Conservation (phyloP, 768 basidiomycete species). For the Calvatia gigantea region DNA sequence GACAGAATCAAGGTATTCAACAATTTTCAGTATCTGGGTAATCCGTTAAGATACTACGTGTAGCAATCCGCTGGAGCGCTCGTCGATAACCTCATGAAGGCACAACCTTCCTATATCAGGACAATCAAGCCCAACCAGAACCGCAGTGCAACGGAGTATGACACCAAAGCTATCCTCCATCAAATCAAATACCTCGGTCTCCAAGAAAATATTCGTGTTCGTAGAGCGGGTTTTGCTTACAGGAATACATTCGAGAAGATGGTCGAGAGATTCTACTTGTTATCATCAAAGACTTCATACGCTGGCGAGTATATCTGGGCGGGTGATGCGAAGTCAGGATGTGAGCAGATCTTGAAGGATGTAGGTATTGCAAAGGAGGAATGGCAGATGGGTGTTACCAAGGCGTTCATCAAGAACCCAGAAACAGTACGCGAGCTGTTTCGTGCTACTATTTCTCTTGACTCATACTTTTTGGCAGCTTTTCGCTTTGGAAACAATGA, state of each 20-base stretch:
- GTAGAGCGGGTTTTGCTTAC: slow-evolving; percentile 97
- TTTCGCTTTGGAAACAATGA: slow-evolving; percentile 97
- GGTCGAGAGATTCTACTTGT: slow-evolving; percentile 95
- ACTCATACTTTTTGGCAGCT: slow-evolving; percentile 47
- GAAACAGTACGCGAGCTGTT: slow-evolving; percentile 67
- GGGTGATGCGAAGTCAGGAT: slow-evolving; percentile 87
- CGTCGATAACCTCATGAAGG: slow-evolving; percentile 96
- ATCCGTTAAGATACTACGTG: background rate
- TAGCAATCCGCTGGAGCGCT: slow-evolving; percentile 92
- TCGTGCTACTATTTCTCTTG: background rate
- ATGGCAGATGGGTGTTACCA: slow-evolving; percentile 99
- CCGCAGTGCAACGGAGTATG: slow-evolving; percentile 87
- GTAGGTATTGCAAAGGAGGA: slow-evolving; percentile 95
- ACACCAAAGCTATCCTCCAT: slow-evolving; percentile 92
- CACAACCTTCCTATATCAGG: slow-evolving; percentile 96
- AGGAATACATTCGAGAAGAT: slow-evolving; percentile 98
- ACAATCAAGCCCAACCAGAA: slow-evolving; percentile 99
- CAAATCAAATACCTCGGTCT: slow-evolving; percentile 99
- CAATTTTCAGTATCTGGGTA: background rate
- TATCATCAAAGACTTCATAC: slow-evolving; percentile 94
- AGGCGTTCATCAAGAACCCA: slow-evolving; percentile 99
- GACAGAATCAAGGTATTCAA: slow-evolving; percentile 88
- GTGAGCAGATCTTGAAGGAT: slow-evolving; percentile 88
- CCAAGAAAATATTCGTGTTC: slow-evolving; percentile 97
- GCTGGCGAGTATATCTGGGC: slow-evolving; percentile 98